Base-by-base conservation (phyloP, 495 filamentous ascomycete species). In the Penicillium goetzii region DNA sequence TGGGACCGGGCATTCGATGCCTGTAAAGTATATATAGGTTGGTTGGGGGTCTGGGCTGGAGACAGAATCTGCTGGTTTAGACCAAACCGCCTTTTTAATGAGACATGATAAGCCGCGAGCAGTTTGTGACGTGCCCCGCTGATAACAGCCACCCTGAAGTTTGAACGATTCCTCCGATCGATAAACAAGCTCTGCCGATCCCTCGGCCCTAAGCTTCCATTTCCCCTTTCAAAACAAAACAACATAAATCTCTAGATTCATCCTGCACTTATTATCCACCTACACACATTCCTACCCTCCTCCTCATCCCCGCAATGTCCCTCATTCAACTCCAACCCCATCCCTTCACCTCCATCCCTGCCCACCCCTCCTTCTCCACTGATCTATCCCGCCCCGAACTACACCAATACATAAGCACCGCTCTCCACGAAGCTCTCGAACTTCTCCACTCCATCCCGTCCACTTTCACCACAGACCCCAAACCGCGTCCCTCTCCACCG, bases 1-100 rank as follows among this genome's bases (percentile, higher is more conserved):
- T 96, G 19, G 92, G 92, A 17, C 79, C 84, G 38, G 92, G 87
- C 4, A 82, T 93, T 38, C 82, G 92, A 58, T 80, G 76, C 61
- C 59, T 83, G 57, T 87, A 73, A 78, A 58, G 26, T 41, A 34
- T 55, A 55, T 55, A 33, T 34, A 36, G 2, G 4, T 15, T 4
- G 7, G n/a, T 19, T 14, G n/a, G 41, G 19, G 41, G 55, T 7
- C 41, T 9, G 25, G 15, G 11, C 12, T 19, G 10, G 11, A 10
- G 36, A 38, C 12, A 17, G 2, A 34, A 30, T 2, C 14, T 36
- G 10, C 43, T 15, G 2, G 41, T 57, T 43, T 57, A 43, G 15
- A 40, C 23, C 21, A 33, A 33, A 3, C 25, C 11, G 40, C 56
- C 40, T 26, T 33, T 25, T 30, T 30, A 49, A 30, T 45, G 34